These are phyloP conservation scores for Microbotryum silenes-acaulis DNA, from an alignment of 1,284 basidiomycete genomes.

Conservation along the genomic window DNA sequence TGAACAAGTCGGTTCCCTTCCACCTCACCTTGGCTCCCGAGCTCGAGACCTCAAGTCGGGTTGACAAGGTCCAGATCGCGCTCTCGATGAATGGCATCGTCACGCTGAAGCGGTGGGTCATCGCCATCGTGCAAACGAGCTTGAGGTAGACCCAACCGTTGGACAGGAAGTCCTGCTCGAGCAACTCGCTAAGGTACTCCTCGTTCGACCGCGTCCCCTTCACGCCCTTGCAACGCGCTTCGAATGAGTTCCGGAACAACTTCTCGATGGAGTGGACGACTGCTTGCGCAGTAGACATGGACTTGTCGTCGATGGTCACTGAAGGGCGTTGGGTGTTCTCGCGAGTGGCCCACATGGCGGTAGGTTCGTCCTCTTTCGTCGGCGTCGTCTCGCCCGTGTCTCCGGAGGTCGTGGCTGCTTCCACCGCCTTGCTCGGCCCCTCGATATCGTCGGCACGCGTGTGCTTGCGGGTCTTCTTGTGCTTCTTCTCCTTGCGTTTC, in stretches of 20 bases:
- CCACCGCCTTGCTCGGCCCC: background rate
- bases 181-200: conserved; percentile 25
- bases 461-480: too few species aligned
- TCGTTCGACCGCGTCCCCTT: conserved; percentile 18
- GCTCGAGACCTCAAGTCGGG: conserved; percentile 18
- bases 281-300: too few species aligned
- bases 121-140: conserved; percentile 27
- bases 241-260: conserved; percentile 19
- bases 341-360: too few species aligned
- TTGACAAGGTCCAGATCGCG: conserved; percentile 19
- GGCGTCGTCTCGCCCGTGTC: background rate
- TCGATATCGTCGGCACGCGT: background rate
- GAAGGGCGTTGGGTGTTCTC: too few species aligned
- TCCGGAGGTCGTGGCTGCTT: background rate
- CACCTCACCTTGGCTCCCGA: conserved; percentile 24
- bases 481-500: too few species aligned
- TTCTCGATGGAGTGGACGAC: conserved; percentile 20
- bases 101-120: conserved; percentile 21
- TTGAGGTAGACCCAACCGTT: conserved; percentile 30
- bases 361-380: background rate
- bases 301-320: too few species aligned
- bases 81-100: conserved; percentile 25
- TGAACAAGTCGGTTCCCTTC: conserved; percentile 3
- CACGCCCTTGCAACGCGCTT: background rate
- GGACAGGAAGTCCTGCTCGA: conserved; percentile 24